phyloP scores from a whole-genome alignment of 441 rosid species.

The Croton laevigatus region DNA sequence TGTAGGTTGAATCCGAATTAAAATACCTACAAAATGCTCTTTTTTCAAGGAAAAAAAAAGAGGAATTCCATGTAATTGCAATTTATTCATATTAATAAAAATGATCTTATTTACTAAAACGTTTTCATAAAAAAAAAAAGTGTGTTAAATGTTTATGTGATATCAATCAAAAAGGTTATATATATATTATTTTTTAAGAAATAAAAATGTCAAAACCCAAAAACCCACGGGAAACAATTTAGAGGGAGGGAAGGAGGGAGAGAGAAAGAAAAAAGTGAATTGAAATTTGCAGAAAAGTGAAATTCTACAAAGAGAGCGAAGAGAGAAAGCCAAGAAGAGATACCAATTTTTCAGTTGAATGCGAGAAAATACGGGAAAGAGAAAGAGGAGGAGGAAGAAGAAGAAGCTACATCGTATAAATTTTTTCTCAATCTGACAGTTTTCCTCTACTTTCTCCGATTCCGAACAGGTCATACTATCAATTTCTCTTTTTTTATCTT shows the following conservation, averaged over 20 bases:
- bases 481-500: not conserved
- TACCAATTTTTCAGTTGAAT: not conserved
- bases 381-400: slow-evolving; percentile 5
- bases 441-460: slow-evolving; percentile 4
- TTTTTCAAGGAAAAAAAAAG: too few species aligned
- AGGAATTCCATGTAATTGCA: too few species aligned
- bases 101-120: too few species aligned
- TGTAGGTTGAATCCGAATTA: too few species aligned
- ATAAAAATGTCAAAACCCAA: slow-evolving; percentile 14
- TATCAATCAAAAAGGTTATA: too few species aligned
- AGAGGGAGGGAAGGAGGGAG: slow-evolving; percentile 2
- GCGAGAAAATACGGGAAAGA: not conserved
- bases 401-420: slow-evolving; percentile 7
- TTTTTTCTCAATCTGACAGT: slow-evolving; percentile 8
- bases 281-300: slow-evolving; percentile 3
- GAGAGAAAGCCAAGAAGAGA: not conserved
- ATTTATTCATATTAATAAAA: too few species aligned
- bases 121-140: not conserved
- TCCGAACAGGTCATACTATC: slow-evolving; percentile 10
- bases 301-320: not conserved
- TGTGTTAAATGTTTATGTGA: too few species aligned
- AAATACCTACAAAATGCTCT: too few species aligned
- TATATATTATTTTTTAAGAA: not conserved
- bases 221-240: slow-evolving; percentile 6
- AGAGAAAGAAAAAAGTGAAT: slow-evolving; percentile 10